phyloP scores from a whole-genome alignment of 139 green algal species.

The Picochlorum sp. region DNA sequence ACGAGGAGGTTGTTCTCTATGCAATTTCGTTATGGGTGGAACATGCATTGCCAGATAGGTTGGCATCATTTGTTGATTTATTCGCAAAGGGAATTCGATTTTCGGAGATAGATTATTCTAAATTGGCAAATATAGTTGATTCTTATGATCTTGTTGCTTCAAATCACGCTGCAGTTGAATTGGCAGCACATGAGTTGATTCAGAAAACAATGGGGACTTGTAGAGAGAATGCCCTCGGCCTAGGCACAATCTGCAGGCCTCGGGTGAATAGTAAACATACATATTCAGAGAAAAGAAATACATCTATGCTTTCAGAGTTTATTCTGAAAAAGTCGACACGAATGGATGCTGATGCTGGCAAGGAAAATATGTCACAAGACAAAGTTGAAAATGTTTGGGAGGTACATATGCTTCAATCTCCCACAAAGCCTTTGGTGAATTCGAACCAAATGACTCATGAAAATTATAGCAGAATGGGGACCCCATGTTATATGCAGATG shows the following conservation, averaged over 20 bases:
- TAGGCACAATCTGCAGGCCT: not conserved
- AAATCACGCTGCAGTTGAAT: constrained; percentile 1
- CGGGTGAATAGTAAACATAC: not conserved
- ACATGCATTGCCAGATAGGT: not conserved
- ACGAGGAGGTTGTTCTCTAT: constrained; percentile 21
- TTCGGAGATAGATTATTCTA: not conserved
- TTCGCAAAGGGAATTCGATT: constrained; percentile 18
- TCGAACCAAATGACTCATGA: not conserved
- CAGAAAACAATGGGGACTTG: constrained; percentile 10
- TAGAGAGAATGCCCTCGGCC: not conserved
- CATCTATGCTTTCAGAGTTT: no score
- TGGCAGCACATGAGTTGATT: constrained; percentile 22
- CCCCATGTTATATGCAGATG: no score
- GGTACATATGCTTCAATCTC: not conserved
- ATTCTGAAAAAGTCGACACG: no score
- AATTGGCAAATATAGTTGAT: constrained; percentile 22
- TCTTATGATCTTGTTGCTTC: constrained; percentile 15
- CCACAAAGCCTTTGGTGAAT: not conserved
- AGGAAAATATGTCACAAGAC: no score
- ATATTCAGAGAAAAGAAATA: no score
- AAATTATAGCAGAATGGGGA: not conserved
- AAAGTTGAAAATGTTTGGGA: not conserved
- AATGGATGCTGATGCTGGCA: no score
- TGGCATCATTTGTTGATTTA: constrained; percentile 6
- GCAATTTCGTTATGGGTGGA: constrained; percentile 24